A percentile compares a stretch with the other conserved stretches of the same genome.
These are phyloP conservation scores for Chloroidium sp. DNA, from an alignment of 163 green algal genomes.

Conservation along the genomic window DNA sequence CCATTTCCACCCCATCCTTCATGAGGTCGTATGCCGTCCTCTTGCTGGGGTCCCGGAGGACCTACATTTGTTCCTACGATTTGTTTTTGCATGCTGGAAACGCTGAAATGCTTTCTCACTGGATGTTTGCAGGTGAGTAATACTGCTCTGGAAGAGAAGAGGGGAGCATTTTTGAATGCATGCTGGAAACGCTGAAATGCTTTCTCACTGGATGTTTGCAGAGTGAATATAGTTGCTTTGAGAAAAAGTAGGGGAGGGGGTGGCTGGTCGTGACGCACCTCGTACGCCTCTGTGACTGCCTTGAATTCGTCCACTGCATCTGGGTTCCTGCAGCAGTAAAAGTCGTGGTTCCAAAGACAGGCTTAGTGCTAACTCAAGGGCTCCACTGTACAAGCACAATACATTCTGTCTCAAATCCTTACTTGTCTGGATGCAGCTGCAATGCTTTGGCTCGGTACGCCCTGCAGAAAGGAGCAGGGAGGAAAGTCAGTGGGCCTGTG, in stretches of 20 bases:
- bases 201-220: not conserved
- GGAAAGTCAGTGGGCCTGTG: not conserved
- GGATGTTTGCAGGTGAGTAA: not conserved
- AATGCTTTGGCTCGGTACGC: constrained; percentile 16
- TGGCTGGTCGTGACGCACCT: constrained; percentile 6
- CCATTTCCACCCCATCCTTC: not conserved
- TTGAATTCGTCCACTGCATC: constrained; percentile 11
- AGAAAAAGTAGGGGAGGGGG: not conserved
- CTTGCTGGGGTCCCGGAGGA: constrained; percentile 10
- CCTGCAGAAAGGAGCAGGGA: not conserved
- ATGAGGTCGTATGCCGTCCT: constrained; percentile 7
- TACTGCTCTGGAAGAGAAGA: not conserved
- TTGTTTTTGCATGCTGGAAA: too few relatives aligned
- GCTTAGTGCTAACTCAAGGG: too few relatives aligned
- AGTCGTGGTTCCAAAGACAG: too few relatives aligned
- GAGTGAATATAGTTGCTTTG: too few relatives aligned
- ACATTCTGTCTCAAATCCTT: not conserved
- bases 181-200: too few relatives aligned
- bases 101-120: too few relatives aligned
- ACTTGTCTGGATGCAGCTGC: constrained; percentile 21
- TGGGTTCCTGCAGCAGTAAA: not conserved
- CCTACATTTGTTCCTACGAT: not conserved
- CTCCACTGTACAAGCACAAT: too few relatives aligned
- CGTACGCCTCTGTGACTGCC: constrained; percentile 18
- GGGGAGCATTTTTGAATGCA: not conserved